Conservation (phyloP, 148 eudicot genomes). For the Fagopyrum tataricum region DNA sequence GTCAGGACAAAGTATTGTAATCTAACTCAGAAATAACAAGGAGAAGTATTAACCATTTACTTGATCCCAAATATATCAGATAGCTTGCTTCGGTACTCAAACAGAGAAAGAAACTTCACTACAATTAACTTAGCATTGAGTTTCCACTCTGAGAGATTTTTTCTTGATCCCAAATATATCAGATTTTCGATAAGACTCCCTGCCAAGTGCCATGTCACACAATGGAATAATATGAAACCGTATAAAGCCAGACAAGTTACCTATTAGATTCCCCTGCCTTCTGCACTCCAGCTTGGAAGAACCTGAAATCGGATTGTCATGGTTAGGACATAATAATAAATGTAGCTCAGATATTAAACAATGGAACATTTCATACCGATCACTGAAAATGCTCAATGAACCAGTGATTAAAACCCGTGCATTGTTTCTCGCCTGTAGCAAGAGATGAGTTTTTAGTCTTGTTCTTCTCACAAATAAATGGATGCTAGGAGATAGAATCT, state of each 20-base stretch:
- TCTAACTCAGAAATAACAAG: neutral
- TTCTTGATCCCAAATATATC: too few relatives aligned
- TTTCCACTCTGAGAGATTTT: too few relatives aligned
- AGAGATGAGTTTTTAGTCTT: neutral
- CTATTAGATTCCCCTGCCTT: constrained; percentile 65
- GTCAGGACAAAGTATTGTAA: neutral
- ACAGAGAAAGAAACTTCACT: too few relatives aligned
- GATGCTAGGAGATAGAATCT: neutral
- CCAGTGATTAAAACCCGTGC: constrained; percentile 75
- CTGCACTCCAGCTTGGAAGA: constrained; percentile 64
- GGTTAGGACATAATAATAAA: neutral
- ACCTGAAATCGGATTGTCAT: constrained; percentile 35
- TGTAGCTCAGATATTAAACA: neutral
- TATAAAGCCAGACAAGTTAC: constrained; percentile 24
- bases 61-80: too few relatives aligned
- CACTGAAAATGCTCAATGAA: constrained; percentile 72
- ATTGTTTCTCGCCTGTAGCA: constrained; percentile 77
- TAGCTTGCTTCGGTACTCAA: too few relatives aligned
- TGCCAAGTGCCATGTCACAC: neutral
- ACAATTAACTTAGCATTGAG: too few relatives aligned
- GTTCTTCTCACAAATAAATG: neutral
- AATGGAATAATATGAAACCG: neutral
- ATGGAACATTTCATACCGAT: constrained; percentile 36
- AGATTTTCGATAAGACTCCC: too few relatives aligned
- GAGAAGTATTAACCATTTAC: neutral